Percentiles rank a stretch among this genome's conserved stretches.
These are phyloP conservation scores for Diplogelasinospora grovesii DNA, from an alignment of 495 filamentous ascomycete species.

Conservation along the genomic window DNA sequence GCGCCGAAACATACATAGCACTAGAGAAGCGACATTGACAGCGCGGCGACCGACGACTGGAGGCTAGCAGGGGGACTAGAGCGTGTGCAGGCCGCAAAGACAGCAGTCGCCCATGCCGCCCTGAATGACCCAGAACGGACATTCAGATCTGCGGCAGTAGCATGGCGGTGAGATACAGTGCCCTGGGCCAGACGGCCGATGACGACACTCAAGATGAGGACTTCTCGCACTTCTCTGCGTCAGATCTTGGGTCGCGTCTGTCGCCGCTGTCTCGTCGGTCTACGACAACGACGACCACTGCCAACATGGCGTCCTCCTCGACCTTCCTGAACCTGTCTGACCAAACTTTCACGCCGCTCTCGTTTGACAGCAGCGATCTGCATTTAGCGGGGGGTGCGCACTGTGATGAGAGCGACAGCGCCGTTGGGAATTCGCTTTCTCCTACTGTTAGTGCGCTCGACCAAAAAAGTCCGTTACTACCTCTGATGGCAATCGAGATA, in stretches of 20 bases:
- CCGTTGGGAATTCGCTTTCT: not conserved
- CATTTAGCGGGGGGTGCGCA: constrained; percentile 13
- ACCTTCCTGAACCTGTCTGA: constrained; percentile 27
- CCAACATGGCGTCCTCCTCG: constrained; percentile 16
- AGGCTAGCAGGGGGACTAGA: not conserved
- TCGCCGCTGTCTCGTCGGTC: constrained; percentile 17
- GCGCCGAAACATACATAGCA: constrained; percentile 7
- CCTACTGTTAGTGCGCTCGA: not conserved
- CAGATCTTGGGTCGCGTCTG: constrained; percentile 4
- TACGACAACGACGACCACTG: constrained; percentile 11
- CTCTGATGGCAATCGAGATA: too few relatives aligned
- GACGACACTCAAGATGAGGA: constrained; percentile 17
- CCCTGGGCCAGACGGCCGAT: constrained; percentile 20
- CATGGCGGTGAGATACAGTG: constrained; percentile 30
- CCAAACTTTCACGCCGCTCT: constrained; percentile 38
- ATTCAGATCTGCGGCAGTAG: not conserved
- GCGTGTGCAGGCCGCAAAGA: not conserved
- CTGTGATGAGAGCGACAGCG: not conserved
- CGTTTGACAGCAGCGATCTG: constrained; percentile 32
- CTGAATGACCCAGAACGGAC: not conserved
- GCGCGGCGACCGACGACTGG: constrained; percentile 2
- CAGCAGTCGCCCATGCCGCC: constrained; percentile 8
- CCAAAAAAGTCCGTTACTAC: too few relatives aligned
- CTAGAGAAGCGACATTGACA: not conserved
- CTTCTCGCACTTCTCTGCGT: not conserved